A percentile compares a stretch with the other conserved stretches of the same genome.
Evolutionary conservation across 108 stramenopile genomes (phyloP).

Genomic region (Fragilaria crotonensis): DNA sequence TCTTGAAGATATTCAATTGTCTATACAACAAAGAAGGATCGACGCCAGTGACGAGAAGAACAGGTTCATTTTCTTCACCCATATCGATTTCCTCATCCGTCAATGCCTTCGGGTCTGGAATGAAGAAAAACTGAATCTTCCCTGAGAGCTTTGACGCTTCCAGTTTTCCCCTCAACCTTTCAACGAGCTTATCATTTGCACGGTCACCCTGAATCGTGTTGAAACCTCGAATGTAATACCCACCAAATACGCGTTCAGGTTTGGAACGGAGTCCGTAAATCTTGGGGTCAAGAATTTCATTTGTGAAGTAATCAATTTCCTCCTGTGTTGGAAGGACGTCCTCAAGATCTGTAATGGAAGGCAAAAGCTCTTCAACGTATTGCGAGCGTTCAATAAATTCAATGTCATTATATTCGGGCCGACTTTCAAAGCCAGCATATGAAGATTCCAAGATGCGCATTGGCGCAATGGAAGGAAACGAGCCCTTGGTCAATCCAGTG

Average conservation of each 20-base stretch:
- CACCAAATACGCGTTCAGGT: conserved; percentile 58
- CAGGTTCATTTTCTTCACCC: conserved; percentile 30
- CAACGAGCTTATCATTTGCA: conserved; percentile 38
- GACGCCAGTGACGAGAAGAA: conserved; percentile 41
- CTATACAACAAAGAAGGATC: conserved; percentile 37
- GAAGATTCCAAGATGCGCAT: too few species aligned
- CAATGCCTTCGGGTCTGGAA: conserved; percentile 52
- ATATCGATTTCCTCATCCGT: conserved; percentile 56
- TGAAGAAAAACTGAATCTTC: conserved; percentile 52
- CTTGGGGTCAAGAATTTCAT: conserved; percentile 36
- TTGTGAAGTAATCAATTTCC: conserved; percentile 31
- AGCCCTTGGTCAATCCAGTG: background rate
- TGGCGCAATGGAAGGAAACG: too few species aligned
- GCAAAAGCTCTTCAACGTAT: conserved; percentile 44
- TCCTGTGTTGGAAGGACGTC: conserved; percentile 30
- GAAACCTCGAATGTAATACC: conserved; percentile 56
- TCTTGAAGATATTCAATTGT: conserved; percentile 15
- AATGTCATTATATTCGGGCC: conserved; percentile 35
- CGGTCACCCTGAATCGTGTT: conserved; percentile 22
- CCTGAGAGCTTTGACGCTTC: conserved; percentile 21
- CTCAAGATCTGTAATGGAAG: conserved; percentile 40
- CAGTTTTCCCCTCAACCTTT: conserved; percentile 26
- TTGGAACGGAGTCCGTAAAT: conserved; percentile 54
- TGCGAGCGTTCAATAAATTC: conserved; percentile 51
- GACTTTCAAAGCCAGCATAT: too few species aligned